Evolutionary conservation across 352 stramenopile genomes (phyloP), one percentile per base, ranked within the genome.

Genomic region (Globisporangium yorkense): DNA sequence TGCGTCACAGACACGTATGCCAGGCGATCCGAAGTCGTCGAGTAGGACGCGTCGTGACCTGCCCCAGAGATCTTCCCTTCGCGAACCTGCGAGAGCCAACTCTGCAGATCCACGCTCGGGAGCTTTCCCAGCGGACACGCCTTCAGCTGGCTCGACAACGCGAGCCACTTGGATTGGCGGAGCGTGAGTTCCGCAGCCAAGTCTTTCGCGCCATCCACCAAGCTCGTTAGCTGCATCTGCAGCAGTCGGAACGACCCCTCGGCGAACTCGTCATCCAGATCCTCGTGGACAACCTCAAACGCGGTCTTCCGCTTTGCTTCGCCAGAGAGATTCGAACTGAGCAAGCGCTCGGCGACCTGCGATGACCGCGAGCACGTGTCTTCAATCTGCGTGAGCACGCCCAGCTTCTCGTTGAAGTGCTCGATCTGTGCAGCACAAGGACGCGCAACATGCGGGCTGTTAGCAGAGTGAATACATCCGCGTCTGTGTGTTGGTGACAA

Each of bases 1-100:
- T 44, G 21, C 24, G 43, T 39, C 29, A 27, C 33, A 13, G 66
- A 59, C 21, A 63, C 61, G 27, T 29, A 53, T n/a, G 31, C 45
- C 27, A 47, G n/a, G 5, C 45, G 18, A 6, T 60, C 52, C 2
- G 70, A 70, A 0, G 67, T 37, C 13, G 55, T 59, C 45, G 63
- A 46, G 40, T 51, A 44, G 18, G 29, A 79, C 13, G 71, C 67
- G 63, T 91, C 80, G 15, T 84, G 57, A 0, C 83, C 83, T 27
- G 78, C 78, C 29, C 83, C 80, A 1, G 83, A 91, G 3, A 92
- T 84, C 64, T 91, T 91, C 1, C 83, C 83, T 63, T 91, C 78
- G 44, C 75, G 79, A 0, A 92, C 73, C 62, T 92, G 83, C 1
- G 70, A 68, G 2, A 89, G 68, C 83, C 83, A 92, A 43, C 83